Evolutionary conservation across 2,329 filamentous ascomycete genomes (phyloP), one percentile per base, ranked within the genome.

Genomic region (Ophiosphaerella korrae): DNA sequence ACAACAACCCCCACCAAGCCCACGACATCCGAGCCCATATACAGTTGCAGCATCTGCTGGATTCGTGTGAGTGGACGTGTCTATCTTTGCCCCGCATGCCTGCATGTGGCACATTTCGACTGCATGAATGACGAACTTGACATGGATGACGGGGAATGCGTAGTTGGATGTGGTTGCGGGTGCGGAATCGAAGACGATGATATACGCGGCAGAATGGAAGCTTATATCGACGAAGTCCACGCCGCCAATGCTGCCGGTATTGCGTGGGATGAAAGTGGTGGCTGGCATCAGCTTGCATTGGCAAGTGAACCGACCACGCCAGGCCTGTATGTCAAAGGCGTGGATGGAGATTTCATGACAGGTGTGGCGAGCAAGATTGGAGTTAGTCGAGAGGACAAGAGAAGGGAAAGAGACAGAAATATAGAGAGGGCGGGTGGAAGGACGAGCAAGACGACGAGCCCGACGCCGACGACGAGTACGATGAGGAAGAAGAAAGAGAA

Each of bases 11-110:
- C 53, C 3, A 39, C 58, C 14, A 63, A 59, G 37, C 42, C 51
- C n/a, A 23, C 38, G 9, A 57, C 58, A 35, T 41, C 44, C 2
- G 63, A 68, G 9, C 55, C 60, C 1, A 59, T 68, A 0, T 71
- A 71, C 45, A 67, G 63, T 40, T 75, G 72, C 55, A 67, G 65
- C 33, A 70, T 74, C 33, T 75, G 72, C 51, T 75, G 71, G 72
- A 67, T 75, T 35, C 64, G 66, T 7, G 66, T 75, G 18, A 60
- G 56, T 1, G 71, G 72, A 2, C 61, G 71, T 14, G 72, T 74
- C 47, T 66, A 67, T 26, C 57, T 72, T 1, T 75, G 72, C 35
- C 68, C 68, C 1, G 57, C 63, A 2, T 75, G 72, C 48, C 68
- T 70, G 7, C 70, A 74, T 35, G 62, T 73, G 9, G 70, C 71